phyloP scores from a whole-genome alignment of 2,329 filamentous ascomycete genomes.

The Pseudogymnoascus verrucosus region DNA sequence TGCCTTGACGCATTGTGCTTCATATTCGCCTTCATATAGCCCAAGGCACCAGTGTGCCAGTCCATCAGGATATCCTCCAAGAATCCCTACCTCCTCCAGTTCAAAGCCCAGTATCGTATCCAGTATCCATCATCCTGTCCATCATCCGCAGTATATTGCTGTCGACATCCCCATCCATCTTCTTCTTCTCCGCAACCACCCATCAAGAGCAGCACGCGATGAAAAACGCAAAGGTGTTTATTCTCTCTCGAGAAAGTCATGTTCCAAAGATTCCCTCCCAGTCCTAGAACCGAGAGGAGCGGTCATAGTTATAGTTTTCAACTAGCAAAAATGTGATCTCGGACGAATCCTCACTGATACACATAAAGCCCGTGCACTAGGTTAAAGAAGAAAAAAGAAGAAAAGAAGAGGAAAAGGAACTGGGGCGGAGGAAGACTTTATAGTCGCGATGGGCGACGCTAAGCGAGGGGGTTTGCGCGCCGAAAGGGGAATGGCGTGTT shows the following conservation, averaged over 20 bases:
- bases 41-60: background rate
- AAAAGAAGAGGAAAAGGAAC: slow-evolving; percentile 8
- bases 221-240: slow-evolving; percentile 37
- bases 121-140: background rate
- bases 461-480: background rate
- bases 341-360: slow-evolving; percentile 82
- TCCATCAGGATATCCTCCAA: background rate
- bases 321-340: slow-evolving; percentile 82
- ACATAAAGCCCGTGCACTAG: slow-evolving; percentile 57
- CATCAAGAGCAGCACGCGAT: slow-evolving; percentile 38
- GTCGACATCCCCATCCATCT: background rate
- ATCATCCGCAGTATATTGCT: background rate
- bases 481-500: background rate
- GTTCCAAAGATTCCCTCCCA: slow-evolving; percentile 75
- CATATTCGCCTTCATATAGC: background rate
- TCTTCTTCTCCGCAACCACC: slow-evolving; percentile 41
- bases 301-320: slow-evolving; percentile 51
- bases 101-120: background rate
- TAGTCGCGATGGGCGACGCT: background rate
- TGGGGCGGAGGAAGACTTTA: background rate
- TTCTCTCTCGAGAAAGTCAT: slow-evolving; percentile 31
- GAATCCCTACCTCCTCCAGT: background rate
- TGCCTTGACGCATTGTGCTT: background rate
- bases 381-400: slow-evolving; percentile 10
- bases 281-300: slow-evolving; percentile 61